These are phyloP conservation scores for Aurantiochytrium sp. DNA, from an alignment of 108 stramenopile genomes.

Conservation along the genomic window DNA sequence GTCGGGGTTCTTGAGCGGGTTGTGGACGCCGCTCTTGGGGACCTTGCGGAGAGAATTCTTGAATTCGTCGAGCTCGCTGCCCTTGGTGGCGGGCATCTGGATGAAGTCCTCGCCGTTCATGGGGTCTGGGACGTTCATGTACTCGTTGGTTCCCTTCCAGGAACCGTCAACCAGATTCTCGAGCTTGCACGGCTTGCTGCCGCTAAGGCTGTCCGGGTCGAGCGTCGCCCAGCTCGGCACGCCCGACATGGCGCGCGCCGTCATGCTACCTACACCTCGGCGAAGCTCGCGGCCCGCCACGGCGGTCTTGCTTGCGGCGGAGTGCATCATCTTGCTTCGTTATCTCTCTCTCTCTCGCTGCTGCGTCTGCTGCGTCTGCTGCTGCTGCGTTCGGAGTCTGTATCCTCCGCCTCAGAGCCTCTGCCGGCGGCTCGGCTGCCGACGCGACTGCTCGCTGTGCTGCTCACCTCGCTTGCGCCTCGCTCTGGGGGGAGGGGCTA, in stretches of 20 bases:
- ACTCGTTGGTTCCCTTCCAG: background rate
- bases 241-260: background rate
- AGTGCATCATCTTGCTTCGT: too few relatives aligned
- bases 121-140: slow-evolving; percentile 33
- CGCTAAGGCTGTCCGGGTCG: slow-evolving; percentile 17
- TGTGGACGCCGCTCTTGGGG: slow-evolving; percentile 61
- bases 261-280: background rate
- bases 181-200: background rate
- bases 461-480: too few relatives aligned
- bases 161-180: slow-evolving; percentile 30
- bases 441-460: too few relatives aligned
- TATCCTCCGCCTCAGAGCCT: too few relatives aligned
- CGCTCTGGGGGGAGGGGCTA: too few relatives aligned
- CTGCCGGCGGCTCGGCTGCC: too few relatives aligned
- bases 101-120: slow-evolving; percentile 46
- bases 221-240: slow-evolving; percentile 24
- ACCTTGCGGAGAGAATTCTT: slow-evolving; percentile 59
- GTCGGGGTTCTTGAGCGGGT: slow-evolving; percentile 76
- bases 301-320: too few relatives aligned
- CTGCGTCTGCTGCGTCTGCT: too few relatives aligned
- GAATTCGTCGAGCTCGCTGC: slow-evolving; percentile 66
- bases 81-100: slow-evolving; percentile 31
- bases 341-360: too few relatives aligned
- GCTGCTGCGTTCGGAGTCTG: too few relatives aligned
- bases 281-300: background rate